Evolutionary conservation across 2,329 filamentous ascomycete genomes (phyloP), one percentile per base, ranked within the genome.

Genomic region (Colletotrichum tanaceti): DNA sequence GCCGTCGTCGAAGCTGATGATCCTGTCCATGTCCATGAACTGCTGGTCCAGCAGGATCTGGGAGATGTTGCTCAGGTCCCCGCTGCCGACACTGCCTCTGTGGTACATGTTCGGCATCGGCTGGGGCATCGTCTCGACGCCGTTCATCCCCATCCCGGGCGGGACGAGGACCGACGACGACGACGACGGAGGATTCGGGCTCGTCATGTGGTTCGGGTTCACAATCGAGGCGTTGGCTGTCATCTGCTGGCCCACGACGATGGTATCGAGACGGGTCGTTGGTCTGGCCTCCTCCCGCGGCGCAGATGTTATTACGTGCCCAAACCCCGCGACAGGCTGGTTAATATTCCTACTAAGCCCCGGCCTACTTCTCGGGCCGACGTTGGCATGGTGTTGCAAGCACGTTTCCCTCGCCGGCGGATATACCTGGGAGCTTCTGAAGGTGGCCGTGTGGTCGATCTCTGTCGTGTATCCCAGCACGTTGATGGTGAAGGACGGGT

Each of bases 1-100:
- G 70, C 76, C 75, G 39, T 79, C 77, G 24, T 79, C 75, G n/a
- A 78, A 77, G 14, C 75, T 78, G 2, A 79, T 79, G 0, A 79
- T 71, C 0, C 78, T 63, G 13, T 79, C 78, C 54, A 79, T 59
- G 1, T 76, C 74, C 67, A 77, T 72, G n/a, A 79, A 79, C 0
- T 72, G 62, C 18, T 78, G 75, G 6, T 78, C 72, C 71, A 78
- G 75, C 1, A 78, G 57, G 22, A 74, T 73, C 1, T 75, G 76
- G 0, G 75, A 78, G 2, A 80, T 80, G 0, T 71, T 68, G 0
- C 75, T 75, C 0, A 77, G 58, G 41, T 75, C 73, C n/a, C 77
- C 76, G 0, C 60, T 16, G 28, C 58, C 55, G 5, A 44, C 47
- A 13, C 49, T 63, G 1, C 54, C 38, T 24, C 65, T 49, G 54